Evolutionary conservation across 2,329 filamentous ascomycete genomes (phyloP), one percentile per base, ranked within the genome.

Genomic region (Claviceps purpurea): DNA sequence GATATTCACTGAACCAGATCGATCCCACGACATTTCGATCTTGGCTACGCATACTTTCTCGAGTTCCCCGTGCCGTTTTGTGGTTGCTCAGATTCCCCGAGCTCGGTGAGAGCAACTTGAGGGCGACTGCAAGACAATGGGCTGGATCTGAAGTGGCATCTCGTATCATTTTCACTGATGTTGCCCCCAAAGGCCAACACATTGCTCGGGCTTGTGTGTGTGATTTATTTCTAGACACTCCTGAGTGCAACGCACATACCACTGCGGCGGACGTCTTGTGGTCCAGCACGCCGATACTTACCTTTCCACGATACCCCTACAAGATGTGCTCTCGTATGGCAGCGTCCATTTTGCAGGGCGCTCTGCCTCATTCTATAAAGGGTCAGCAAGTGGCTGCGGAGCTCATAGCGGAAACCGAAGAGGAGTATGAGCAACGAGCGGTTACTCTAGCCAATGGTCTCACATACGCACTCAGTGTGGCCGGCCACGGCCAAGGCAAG

Each of bases 271-370:
- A 98, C 62, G 85, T 97, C 1, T 74, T 98, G 6, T 98, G 93
- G 93, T 94, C 87, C 50, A 94, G 90, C 59, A 97, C 93, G 0
- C 93, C 93, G 5, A 73, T 98, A 22, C 74, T 98, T 30, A 98
- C 93, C 0, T 75, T 93, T 34, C 90, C 93, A 11, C 81, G 93
- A 39, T 96, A 97, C 66, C 80, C 86, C 49, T 96, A 96, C 70
- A 98, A 98, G 69, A 98, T 98, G 93, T 98, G 93, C 68, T 95
- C 89, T 44, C 86, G 93, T 51, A 98, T 98, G 86, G 93, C 91
- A 6, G 90, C 93, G 6, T 95, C 89, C 11, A 97, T 98, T 52
- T 75, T 98, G 34, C 87, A 82, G 57, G 93, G 93, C 16, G 93
- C 93, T 0, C 71, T 98, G 3, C 93, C 93, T 0, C 84, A 82